Percentiles rank a stretch among this genome's conserved stretches.
Evolutionary conservation across 805 yeast species (phyloP).

Genomic region (Yamadazyma scolyti): DNA sequence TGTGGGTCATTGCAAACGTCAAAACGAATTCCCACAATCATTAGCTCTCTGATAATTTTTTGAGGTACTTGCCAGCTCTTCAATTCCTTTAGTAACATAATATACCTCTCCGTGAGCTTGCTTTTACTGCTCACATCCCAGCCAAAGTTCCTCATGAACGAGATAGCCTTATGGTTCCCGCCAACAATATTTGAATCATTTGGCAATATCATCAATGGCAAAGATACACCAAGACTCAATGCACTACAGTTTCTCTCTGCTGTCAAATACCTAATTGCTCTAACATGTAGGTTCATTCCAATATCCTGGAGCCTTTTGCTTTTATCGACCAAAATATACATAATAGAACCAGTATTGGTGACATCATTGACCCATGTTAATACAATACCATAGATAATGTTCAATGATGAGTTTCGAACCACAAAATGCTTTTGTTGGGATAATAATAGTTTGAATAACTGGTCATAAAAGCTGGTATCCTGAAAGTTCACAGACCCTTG

Average conservation of each 20-base stretch:
- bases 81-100: constrained; percentile 41
- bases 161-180: constrained; percentile 19
- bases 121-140: constrained; percentile 31
- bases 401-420: constrained; percentile 53
- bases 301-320: constrained; percentile 52
- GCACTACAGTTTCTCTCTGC: constrained; percentile 39
- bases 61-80: constrained; percentile 51
- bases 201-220: constrained; percentile 44
- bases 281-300: constrained; percentile 50
- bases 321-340: constrained; percentile 49
- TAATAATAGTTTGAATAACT: constrained; percentile 24
- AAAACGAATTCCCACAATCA: constrained; percentile 55
- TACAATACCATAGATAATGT: constrained; percentile 51
- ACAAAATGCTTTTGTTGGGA: constrained; percentile 47
- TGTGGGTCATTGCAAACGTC: constrained; percentile 47
- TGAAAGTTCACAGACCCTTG: constrained; percentile 17
- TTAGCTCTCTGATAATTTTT: constrained; percentile 50
- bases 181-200: constrained; percentile 17
- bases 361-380: constrained; percentile 48
- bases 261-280: constrained; percentile 48
- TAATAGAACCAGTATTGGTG: constrained; percentile 37
- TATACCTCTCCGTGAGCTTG: constrained; percentile 19
- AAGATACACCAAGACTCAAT: constrained; percentile 41
- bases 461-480: constrained; percentile 24
- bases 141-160: constrained; percentile 38